phyloP scores from a whole-genome alignment of 176 grass and related monocot genomes.

The Metroxylon sagu region DNA sequence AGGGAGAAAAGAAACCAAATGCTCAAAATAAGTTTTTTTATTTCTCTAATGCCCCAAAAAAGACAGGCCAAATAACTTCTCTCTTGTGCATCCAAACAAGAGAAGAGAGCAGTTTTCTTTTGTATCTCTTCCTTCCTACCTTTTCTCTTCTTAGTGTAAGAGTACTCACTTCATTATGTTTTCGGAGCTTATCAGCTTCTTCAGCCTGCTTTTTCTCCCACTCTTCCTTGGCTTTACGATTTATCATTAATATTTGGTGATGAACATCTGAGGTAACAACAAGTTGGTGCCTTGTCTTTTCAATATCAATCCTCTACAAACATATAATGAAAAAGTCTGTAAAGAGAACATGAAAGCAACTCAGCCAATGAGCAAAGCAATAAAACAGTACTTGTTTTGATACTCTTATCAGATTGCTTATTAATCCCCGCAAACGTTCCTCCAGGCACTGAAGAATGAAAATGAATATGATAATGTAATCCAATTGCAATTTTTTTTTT shows the following conservation, averaged over 20 bases:
- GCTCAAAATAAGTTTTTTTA: no score
- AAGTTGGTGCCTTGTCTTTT: constrained; percentile 77
- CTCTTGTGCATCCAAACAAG: no score
- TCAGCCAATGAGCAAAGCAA: no score
- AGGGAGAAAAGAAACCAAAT: no score
- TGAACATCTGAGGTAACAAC: constrained; percentile 79
- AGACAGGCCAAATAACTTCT: no score
- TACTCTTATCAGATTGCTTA: constrained; percentile 74
- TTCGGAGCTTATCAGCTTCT: constrained; percentile 66
- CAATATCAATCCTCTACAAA: constrained; percentile 69
- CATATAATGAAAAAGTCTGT: constrained; percentile 10
- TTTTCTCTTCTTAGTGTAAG: not conserved
- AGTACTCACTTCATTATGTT: constrained; percentile 77
- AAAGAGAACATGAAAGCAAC: not conserved
- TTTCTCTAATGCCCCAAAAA: no score
- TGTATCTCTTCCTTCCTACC: no score
- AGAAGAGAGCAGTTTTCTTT: no score
- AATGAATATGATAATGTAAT: constrained; percentile 31
- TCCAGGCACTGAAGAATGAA: constrained; percentile 67
- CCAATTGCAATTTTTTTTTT: constrained; percentile 2
- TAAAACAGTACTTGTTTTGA: constrained; percentile 60
- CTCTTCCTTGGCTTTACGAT: constrained; percentile 88
- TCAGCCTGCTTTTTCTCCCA: constrained; percentile 77
- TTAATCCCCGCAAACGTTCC: constrained; percentile 69
- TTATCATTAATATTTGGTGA: constrained; percentile 72